Conservation (phyloP, 768 basidiomycete genomes). For the Serpula lacrymans region DNA sequence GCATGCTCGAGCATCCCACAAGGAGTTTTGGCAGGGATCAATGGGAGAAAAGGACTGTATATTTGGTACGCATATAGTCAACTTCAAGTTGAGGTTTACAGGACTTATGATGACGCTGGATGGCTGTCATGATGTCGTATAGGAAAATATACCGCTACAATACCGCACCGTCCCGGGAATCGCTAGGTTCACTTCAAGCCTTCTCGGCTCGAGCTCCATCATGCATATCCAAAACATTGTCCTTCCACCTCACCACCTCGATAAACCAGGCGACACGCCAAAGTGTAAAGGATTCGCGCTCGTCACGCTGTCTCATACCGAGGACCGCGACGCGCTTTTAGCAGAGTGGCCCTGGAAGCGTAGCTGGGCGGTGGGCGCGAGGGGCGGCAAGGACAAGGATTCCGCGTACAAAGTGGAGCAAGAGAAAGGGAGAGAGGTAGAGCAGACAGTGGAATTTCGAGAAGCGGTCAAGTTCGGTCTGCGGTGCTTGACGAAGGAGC, state of each 20-base stretch:
- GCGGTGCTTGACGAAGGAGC: conserved; percentile 49
- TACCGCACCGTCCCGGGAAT: conserved; percentile 52
- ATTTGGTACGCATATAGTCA: conserved; percentile 49
- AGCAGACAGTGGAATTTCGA: conserved; percentile 9
- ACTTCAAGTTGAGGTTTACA: not conserved
- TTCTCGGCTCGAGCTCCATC: conserved; percentile 24
- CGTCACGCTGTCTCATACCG: conserved; percentile 45
- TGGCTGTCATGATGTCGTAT: not conserved
- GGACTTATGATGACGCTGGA: conserved; percentile 3
- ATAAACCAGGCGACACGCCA: conserved; percentile 49
- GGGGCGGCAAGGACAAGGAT: not conserved
- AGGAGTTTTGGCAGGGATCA: conserved; percentile 35
- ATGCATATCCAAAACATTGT: conserved; percentile 48
- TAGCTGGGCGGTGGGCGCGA: too few relatives aligned
- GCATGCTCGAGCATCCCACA: conserved; percentile 14
- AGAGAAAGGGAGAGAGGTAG: not conserved
- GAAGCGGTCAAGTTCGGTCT: conserved; percentile 61
- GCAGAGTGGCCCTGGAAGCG: conserved; percentile 62
- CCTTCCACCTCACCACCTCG: conserved; percentile 63
- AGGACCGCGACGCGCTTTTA: conserved; percentile 42
- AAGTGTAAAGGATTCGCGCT: conserved; percentile 77
- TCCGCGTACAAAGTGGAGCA: not conserved
- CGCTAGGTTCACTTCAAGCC: conserved; percentile 37
- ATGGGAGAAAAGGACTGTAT: conserved; percentile 66
- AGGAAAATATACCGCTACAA: conserved; percentile 70